A percentile compares a stretch with the other conserved stretches of the same genome.
Evolutionary conservation across 2,329 filamentous ascomycete genomes (phyloP).

Genomic region (Cladosporium sp.): DNA sequence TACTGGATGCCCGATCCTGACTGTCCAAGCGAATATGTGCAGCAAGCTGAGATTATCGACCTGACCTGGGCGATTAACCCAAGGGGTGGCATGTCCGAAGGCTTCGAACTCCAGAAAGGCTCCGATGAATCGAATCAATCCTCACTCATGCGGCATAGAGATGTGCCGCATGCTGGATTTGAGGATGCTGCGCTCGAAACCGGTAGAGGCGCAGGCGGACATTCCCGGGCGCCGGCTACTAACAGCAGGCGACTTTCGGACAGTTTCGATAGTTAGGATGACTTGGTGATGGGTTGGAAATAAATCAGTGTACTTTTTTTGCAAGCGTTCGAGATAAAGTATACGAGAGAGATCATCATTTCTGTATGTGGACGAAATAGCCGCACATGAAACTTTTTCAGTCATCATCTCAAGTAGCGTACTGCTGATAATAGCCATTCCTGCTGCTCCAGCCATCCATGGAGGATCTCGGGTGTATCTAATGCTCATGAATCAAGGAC

Average conservation of each 20-base stretch:
- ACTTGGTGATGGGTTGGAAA: neutral
- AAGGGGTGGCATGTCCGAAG: slow-evolving; percentile 20
- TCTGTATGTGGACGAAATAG: neutral
- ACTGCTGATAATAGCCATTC: neutral
- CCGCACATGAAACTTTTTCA: neutral
- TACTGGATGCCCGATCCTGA: slow-evolving; percentile 25
- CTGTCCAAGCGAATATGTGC: slow-evolving; percentile 24
- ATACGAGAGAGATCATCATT: neutral
- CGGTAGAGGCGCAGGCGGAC: neutral
- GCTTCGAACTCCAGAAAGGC: slow-evolving; percentile 15
- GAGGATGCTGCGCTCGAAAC: neutral
- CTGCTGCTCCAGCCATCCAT: neutral
- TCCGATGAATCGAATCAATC: neutral
- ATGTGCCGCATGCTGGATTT: neutral
- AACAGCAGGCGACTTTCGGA: neutral
- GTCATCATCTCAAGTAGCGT: neutral
- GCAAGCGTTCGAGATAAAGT: neutral
- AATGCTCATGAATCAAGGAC: neutral
- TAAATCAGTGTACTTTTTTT: neutral
- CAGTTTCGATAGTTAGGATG: neutral
- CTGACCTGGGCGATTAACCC: slow-evolving; percentile 25
- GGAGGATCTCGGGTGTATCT: neutral
- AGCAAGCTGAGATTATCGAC: slow-evolving; percentile 27
- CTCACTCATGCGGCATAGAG: neutral
- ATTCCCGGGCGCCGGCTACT: neutral